Percentiles rank a stretch among this genome's conserved stretches.
These are phyloP conservation scores for Amyloporia xantha DNA, from an alignment of 768 basidiomycete genomes.

Conservation along the genomic window DNA sequence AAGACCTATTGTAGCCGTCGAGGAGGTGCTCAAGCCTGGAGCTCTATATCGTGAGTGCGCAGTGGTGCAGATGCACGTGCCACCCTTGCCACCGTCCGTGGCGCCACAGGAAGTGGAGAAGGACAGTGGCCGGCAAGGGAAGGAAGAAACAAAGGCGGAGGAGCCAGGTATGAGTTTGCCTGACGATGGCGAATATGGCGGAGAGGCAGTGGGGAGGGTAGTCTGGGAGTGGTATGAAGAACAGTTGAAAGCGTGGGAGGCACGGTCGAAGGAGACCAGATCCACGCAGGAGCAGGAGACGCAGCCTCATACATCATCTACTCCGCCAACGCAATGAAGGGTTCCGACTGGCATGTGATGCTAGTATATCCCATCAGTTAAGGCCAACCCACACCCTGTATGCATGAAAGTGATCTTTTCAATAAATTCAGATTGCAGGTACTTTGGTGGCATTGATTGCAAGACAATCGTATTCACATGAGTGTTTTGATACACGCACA, in stretches of 20 bases:
- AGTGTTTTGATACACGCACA: too few relatives aligned
- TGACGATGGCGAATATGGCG: constrained; percentile 68
- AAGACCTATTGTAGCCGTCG: not conserved
- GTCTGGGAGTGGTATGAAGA: constrained; percentile 77
- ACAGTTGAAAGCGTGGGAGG: constrained; percentile 62
- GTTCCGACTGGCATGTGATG: too few relatives aligned
- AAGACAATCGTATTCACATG: too few relatives aligned
- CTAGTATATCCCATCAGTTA: too few relatives aligned
- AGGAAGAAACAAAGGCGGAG: constrained; percentile 16
- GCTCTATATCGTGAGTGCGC: constrained; percentile 75
- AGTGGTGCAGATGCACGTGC: constrained; percentile 34
- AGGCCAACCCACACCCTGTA: too few relatives aligned
- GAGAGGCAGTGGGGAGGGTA: constrained; percentile 56
- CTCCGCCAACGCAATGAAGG: too few relatives aligned
- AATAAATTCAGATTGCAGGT: too few relatives aligned
- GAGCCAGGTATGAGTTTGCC: constrained; percentile 30
- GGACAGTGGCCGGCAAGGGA: constrained; percentile 20
- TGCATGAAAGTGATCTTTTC: too few relatives aligned
- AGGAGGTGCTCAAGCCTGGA: constrained; percentile 65
- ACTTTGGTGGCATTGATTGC: too few relatives aligned
- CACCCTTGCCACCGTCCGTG: constrained; percentile 12
- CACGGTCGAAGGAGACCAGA: not conserved
- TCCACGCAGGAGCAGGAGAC: too few relatives aligned
- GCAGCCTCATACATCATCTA: too few relatives aligned
- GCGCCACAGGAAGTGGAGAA: constrained; percentile 14